A percentile compares a stretch with the other conserved stretches of the same genome.
phyloP scores from a whole-genome alignment of 1,284 basidiomycete species.

The Malassezia restricta region DNA sequence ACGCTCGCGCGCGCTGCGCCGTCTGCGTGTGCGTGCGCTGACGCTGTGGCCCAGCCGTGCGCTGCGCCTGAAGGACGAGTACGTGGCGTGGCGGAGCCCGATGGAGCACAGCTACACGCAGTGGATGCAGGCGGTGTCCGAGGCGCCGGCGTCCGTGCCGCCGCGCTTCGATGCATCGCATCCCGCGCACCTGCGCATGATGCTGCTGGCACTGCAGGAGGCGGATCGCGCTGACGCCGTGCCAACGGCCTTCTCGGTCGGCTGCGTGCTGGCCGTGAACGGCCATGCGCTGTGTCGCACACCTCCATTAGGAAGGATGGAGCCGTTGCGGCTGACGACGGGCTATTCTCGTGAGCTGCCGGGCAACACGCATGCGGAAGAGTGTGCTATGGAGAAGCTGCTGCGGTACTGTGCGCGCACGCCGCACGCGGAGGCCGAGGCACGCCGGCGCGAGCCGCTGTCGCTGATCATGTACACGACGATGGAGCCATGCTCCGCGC shows the following conservation, averaged over 20 bases:
- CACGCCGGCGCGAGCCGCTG: conserved; percentile 11
- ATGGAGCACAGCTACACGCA: conserved; percentile 56
- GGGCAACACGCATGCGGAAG: conserved; percentile 95
- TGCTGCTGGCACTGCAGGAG: conserved; percentile 60
- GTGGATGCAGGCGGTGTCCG: conserved; percentile 50
- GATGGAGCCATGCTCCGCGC: conserved; percentile 85
- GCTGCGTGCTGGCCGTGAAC: conserved; percentile 63
- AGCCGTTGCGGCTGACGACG: conserved; percentile 54
- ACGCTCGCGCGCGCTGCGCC: conserved; percentile 47
- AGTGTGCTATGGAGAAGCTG: conserved; percentile 76
- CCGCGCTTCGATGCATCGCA: conserved; percentile 5
- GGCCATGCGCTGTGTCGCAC: neutral
- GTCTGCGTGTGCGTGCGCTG: conserved; percentile 7
- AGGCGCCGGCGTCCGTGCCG: conserved; percentile 42
- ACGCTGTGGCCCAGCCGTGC: conserved; percentile 47
- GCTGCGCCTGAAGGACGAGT: conserved; percentile 64
- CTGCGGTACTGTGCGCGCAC: conserved; percentile 20
- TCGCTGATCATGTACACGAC: conserved; percentile 76
- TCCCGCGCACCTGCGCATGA: conserved; percentile 47
- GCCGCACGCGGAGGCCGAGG: neutral
- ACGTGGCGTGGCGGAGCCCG: conserved; percentile 67
- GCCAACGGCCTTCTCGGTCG: conserved; percentile 84
- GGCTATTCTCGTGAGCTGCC: conserved; percentile 80
- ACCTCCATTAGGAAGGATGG: neutral
- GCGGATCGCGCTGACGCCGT: conserved; percentile 62